phyloP scores from a whole-genome alignment of 2,329 filamentous ascomycete species.

The Talaromyces sp. region DNA sequence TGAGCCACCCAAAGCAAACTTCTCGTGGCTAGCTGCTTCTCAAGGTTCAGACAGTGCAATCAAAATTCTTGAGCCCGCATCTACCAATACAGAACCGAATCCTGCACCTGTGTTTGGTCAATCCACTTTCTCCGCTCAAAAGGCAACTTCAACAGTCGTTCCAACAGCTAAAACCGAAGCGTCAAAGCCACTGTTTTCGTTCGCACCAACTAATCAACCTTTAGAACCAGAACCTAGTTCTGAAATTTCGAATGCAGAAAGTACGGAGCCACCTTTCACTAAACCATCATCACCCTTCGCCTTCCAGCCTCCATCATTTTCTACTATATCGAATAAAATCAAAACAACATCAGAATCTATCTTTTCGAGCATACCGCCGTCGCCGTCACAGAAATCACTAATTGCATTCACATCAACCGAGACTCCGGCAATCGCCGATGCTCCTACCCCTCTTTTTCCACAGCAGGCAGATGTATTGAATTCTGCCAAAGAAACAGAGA shows the following conservation, averaged over 20 bases:
- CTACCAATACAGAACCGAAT: not conserved
- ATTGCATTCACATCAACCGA: not conserved
- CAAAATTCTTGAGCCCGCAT: not conserved
- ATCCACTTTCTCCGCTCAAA: not conserved
- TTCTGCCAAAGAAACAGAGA: not conserved
- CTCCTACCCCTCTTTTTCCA: not conserved
- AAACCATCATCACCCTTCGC: not conserved
- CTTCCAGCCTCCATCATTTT: not conserved
- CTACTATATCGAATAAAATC: not conserved
- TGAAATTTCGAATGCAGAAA: not conserved
- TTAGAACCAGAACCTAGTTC: not conserved
- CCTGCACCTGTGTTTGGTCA: not conserved
- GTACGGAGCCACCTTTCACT: not conserved
- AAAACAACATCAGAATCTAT: not conserved
- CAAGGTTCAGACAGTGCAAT: not conserved
- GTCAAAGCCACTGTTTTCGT: slow-evolving; percentile 1
- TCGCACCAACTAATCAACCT: not conserved
- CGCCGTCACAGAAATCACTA: not conserved
- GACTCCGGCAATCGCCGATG: not conserved
- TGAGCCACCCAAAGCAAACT: not conserved
- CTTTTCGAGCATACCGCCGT: not conserved
- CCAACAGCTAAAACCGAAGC: not conserved
- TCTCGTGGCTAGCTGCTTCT: slow-evolving; percentile 12
- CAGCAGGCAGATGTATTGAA: not conserved
- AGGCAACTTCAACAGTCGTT: not conserved